Percentiles rank a stretch among this genome's conserved stretches.
These are phyloP conservation scores for Penicillium subrubescens DNA, from an alignment of 495 filamentous ascomycete species.

Conservation along the genomic window DNA sequence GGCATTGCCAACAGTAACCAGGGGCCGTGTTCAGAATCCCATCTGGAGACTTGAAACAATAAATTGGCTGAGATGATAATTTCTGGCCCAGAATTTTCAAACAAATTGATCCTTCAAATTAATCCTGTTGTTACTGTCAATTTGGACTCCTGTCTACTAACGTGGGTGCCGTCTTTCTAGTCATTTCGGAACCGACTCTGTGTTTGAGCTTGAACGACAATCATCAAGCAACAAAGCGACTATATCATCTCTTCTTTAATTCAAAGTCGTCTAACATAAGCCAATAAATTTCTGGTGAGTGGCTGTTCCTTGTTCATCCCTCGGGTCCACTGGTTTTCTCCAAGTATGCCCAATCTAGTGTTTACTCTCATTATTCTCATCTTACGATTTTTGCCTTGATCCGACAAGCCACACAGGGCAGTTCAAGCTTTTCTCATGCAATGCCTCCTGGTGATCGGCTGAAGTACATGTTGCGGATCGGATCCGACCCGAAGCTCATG, in stretches of 20 bases:
- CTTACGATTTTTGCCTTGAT: no score
- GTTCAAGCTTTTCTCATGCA: background rate
- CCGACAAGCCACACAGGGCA: background rate
- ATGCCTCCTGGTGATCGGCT: background rate
- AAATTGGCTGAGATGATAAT: no score
- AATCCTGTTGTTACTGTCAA: no score
- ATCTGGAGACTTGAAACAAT: no score
- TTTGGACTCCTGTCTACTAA: no score
- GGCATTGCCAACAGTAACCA: background rate
- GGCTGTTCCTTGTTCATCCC: background rate
- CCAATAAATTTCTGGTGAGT: no score
- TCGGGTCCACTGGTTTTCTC: background rate
- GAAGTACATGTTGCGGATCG: background rate
- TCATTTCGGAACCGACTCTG: background rate
- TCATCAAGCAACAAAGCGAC: background rate
- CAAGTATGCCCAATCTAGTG: background rate
- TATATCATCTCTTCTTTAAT: no score
- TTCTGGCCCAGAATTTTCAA: no score
- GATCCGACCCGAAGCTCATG: background rate
- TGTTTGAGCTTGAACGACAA: background rate
- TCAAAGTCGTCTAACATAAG: no score
- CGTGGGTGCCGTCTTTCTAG: background rate
- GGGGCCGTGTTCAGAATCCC: no score
- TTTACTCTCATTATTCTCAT: no score
- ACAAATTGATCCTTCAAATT: no score